Percentiles rank a stretch among this genome's conserved stretches.
phyloP scores from a whole-genome alignment of 2,329 filamentous ascomycete genomes.

The Rhynchosporium graminicola region DNA sequence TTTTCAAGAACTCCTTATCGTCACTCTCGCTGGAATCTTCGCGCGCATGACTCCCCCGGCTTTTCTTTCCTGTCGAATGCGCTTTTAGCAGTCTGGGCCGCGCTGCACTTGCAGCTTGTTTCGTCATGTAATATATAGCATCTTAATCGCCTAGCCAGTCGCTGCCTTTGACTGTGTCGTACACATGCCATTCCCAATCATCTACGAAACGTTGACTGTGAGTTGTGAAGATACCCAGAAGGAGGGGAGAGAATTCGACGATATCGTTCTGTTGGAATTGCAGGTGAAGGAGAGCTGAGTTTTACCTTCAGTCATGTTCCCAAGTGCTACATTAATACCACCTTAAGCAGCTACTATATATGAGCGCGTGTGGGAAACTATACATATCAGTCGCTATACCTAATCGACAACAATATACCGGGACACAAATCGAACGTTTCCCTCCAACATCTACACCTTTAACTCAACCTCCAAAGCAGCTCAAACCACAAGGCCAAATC shows the following conservation, averaged over 20 bases:
- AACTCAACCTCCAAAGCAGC: no score
- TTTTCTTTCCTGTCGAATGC: conserved; percentile 47
- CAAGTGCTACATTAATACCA: conserved; percentile 61
- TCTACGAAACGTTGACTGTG: conserved; percentile 39
- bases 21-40: conserved; percentile 49
- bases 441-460: neutral
- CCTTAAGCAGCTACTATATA: conserved; percentile 69
- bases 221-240: neutral
- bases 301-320: conserved; percentile 45
- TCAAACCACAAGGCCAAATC: no score
- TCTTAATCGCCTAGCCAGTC: conserved; percentile 62
- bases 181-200: conserved; percentile 62
- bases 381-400: neutral
- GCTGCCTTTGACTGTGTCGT: conserved; percentile 58
- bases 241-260: neutral
- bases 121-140: conserved; percentile 61
- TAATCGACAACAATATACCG: neutral
- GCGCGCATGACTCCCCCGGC: conserved; percentile 48
- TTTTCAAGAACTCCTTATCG: conserved; percentile 49
- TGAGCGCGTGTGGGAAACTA: conserved; percentile 60
- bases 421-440: neutral
- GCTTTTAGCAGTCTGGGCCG: conserved; percentile 48
- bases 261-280: neutral
- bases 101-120: conserved; percentile 53
- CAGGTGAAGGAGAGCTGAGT: neutral